phyloP scores from a whole-genome alignment of 1,139 yeast genomes.

The Citeromyces hawaiiensis region DNA sequence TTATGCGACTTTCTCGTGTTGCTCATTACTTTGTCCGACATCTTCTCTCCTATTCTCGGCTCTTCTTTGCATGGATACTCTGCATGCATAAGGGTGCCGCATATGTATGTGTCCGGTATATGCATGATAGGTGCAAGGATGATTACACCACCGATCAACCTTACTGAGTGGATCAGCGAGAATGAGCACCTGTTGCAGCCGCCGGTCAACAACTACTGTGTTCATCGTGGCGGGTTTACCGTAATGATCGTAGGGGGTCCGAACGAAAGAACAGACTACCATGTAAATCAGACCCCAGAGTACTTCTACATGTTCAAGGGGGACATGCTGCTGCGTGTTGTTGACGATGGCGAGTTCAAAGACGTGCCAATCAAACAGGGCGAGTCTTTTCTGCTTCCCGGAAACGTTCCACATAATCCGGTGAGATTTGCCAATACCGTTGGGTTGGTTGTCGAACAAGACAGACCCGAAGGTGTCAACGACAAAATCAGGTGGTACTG shows the following conservation, averaged over 20 bases:
- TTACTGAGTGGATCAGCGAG: constrained; percentile 70
- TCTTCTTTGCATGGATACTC: neutral
- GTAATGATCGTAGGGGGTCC: constrained; percentile 95
- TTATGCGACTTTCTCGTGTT: constrained; percentile 13
- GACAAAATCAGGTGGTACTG: constrained; percentile 87
- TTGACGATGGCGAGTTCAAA: constrained; percentile 66
- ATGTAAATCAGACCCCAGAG: constrained; percentile 88
- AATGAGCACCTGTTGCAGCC: constrained; percentile 69
- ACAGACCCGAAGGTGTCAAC: constrained; percentile 56
- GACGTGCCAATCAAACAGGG: constrained; percentile 75
- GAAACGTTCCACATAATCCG: constrained; percentile 82
- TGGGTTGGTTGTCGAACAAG: constrained; percentile 92
- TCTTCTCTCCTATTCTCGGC: neutral
- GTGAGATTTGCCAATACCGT: constrained; percentile 76
- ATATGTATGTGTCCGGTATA: neutral
- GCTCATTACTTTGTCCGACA: constrained; percentile 7
- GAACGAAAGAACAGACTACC: constrained; percentile 86
- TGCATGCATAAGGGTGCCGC: neutral
- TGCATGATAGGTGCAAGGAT: constrained; percentile 16
- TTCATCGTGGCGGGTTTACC: constrained; percentile 85
- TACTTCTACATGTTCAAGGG: constrained; percentile 88
- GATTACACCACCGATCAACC: constrained; percentile 61
- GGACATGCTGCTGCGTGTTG: constrained; percentile 71
- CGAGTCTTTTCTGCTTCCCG: constrained; percentile 75
- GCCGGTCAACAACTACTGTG: constrained; percentile 84